Percentiles rank a stretch among this genome's conserved stretches.
Evolutionary conservation across 768 basidiomycete genomes (phyloP).

Genomic region (Termitomyces sp.): DNA sequence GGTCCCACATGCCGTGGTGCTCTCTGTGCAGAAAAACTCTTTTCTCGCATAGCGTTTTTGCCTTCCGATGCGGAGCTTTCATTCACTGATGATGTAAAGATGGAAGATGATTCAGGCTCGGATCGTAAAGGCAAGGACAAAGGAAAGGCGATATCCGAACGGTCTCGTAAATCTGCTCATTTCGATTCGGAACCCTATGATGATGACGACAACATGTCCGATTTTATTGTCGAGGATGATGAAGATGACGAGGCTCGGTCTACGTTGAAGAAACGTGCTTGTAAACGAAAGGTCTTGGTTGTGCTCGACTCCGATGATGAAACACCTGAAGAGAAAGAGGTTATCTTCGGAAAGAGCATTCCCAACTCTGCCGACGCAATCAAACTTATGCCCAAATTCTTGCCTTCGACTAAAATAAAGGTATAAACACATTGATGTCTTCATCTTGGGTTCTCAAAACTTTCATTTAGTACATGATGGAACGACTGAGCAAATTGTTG

Average conservation of each 20-base stretch:
- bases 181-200: constrained; percentile 12
- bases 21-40: constrained; percentile 45
- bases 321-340: constrained; percentile 36
- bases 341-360: constrained; percentile 34
- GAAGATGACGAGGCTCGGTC: constrained; percentile 49
- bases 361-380: constrained; percentile 29
- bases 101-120: constrained; percentile 18
- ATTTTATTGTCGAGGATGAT: constrained; percentile 50
- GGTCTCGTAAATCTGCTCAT: background rate
- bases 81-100: constrained; percentile 25
- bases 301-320: constrained; percentile 46
- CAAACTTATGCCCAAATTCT: constrained; percentile 49
- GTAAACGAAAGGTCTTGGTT: constrained; percentile 34
- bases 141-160: constrained; percentile 17
- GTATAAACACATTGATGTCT: constrained; percentile 25
- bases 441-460: background rate
- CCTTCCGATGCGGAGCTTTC: constrained; percentile 47
- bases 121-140: constrained; percentile 18
- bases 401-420: constrained; percentile 77
- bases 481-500: constrained; percentile 42
- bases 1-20: constrained; percentile 62
- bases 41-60: constrained; percentile 57
- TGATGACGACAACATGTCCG: constrained; percentile 37
- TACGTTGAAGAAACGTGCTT: constrained; percentile 32
- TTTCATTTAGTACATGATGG: constrained; percentile 50